These are phyloP conservation scores for Vitis hybrid DNA, from an alignment of 177 flowering plant genomes.

Conservation along the genomic window DNA sequence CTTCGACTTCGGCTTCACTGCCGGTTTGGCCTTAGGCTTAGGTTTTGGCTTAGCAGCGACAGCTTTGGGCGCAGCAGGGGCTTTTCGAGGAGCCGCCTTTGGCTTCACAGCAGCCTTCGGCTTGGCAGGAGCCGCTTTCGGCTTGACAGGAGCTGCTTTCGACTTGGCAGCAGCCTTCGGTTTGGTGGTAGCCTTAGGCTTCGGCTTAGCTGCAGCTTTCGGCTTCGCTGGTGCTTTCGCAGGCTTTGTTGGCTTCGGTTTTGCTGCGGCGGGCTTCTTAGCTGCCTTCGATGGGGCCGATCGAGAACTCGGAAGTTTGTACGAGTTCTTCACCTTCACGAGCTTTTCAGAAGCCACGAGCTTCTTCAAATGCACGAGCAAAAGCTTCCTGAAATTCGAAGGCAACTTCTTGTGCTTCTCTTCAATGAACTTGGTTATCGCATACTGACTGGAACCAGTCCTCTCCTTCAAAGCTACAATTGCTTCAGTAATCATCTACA, in stretches of 20 bases:
- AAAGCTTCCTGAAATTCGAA: slow-evolving; percentile 20
- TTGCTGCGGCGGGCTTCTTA: slow-evolving; percentile 10
- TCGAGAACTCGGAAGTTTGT: slow-evolving; percentile 14
- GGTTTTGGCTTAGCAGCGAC: slow-evolving; percentile 9
- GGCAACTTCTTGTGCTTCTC: slow-evolving; percentile 27
- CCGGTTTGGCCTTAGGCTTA: slow-evolving; percentile 6
- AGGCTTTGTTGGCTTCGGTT: slow-evolving; percentile 2
- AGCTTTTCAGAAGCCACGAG: slow-evolving; percentile 23
- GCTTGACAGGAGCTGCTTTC: slow-evolving; percentile 10
- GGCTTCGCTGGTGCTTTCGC: slow-evolving; percentile 15
- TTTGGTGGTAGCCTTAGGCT: slow-evolving; percentile 19
- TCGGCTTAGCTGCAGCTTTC: slow-evolving; percentile 5
- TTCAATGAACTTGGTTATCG: slow-evolving; percentile 29
- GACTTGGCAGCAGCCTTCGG: slow-evolving; percentile 1
- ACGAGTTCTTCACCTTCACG: slow-evolving; percentile 24
- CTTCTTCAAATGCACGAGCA: slow-evolving; percentile 23
- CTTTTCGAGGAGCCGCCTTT: slow-evolving; percentile 16
- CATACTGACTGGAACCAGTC: slow-evolving; percentile 32
- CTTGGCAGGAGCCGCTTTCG: slow-evolving; percentile 14
- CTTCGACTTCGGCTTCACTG: slow-evolving; percentile 14
- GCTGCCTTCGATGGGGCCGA: slow-evolving; percentile 7
- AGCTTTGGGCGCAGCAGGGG: background rate
- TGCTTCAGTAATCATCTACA: no score
- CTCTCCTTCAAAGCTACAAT: slow-evolving; percentile 25
- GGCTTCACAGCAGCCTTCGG: slow-evolving; percentile 24